phyloP scores from a whole-genome alignment of 257 asterid genomes.

The Capsicum baccatum region DNA sequence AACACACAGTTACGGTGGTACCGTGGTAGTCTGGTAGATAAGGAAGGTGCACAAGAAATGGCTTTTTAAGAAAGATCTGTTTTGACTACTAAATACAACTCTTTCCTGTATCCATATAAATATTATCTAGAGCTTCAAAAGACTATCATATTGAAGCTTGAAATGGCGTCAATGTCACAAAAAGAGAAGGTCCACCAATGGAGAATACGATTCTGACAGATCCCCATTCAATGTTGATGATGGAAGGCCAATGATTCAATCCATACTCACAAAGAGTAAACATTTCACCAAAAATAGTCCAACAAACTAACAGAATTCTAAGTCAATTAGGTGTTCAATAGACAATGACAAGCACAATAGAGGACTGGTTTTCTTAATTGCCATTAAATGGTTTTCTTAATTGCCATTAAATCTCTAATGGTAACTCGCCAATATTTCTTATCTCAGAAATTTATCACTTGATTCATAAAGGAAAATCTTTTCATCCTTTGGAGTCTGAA shows the following conservation, averaged over 20 bases:
- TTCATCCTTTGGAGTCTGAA: background rate
- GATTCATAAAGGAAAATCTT: background rate
- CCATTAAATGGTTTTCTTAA: too few species aligned
- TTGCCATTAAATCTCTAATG: too few species aligned
- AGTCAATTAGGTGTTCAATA: background rate
- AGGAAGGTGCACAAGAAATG: background rate
- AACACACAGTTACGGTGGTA: background rate
- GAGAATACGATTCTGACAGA: background rate
- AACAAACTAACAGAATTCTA: background rate
- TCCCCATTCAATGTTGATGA: background rate
- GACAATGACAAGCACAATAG: background rate
- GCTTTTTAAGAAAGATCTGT: background rate
- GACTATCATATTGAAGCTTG: background rate
- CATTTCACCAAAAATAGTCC: background rate
- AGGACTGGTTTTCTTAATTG: background rate
- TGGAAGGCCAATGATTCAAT: constrained; percentile 1
- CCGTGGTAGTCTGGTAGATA: background rate
- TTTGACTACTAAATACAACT: background rate
- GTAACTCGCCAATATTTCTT: background rate
- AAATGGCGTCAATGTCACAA: background rate
- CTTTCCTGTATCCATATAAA: background rate
- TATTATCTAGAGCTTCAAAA: background rate
- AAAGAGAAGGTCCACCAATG: background rate
- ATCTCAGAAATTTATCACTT: background rate
- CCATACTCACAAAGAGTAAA: background rate